Conservation (phyloP, 306 rosid species). For the Sechiopsis laciniata region DNA sequence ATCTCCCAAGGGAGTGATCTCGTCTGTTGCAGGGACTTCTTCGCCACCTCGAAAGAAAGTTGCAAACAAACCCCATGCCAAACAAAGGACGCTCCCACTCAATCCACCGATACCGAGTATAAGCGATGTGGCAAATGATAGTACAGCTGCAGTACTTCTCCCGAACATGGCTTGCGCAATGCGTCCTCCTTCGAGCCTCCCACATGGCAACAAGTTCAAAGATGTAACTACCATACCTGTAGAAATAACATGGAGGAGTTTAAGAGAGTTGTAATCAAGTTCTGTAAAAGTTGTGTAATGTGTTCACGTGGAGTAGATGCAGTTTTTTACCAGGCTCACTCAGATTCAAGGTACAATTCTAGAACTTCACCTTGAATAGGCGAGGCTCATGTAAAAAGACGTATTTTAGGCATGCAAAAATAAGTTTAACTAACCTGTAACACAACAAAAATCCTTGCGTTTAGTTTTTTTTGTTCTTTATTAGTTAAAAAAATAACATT, state of each 20-base stretch:
- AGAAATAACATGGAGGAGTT: slow-evolving; percentile 14
- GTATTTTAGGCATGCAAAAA: too few species aligned
- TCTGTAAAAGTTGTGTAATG: neutral
- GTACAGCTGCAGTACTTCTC: slow-evolving; percentile 59
- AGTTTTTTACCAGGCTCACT: too few species aligned
- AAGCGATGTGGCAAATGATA: slow-evolving; percentile 66
- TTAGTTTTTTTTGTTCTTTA: too few species aligned
- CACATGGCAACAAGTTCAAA: slow-evolving; percentile 76
- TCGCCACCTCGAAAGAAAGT: slow-evolving; percentile 90
- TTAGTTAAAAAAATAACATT: too few species aligned
- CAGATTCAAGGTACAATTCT: too few species aligned
- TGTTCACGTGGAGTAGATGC: neutral
- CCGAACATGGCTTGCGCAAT: slow-evolving; percentile 92
- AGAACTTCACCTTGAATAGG: too few species aligned
- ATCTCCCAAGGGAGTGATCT: slow-evolving; percentile 69
- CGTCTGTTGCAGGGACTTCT: slow-evolving; percentile 80
- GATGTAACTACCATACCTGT: slow-evolving; percentile 97
- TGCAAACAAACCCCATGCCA: slow-evolving; percentile 94
- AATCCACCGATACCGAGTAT: slow-evolving; percentile 82
- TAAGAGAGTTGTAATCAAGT: neutral
- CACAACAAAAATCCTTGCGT: too few species aligned
- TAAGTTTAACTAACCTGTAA: too few species aligned
- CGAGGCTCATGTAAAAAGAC: too few species aligned
- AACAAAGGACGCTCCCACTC: slow-evolving; percentile 82
- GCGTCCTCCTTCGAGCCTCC: slow-evolving; percentile 92